A percentile compares a stretch with the other conserved stretches of the same genome.
Conservation (phyloP, 2,329 filamentous ascomycete genomes). For the Sphaerulina musiva region DNA sequence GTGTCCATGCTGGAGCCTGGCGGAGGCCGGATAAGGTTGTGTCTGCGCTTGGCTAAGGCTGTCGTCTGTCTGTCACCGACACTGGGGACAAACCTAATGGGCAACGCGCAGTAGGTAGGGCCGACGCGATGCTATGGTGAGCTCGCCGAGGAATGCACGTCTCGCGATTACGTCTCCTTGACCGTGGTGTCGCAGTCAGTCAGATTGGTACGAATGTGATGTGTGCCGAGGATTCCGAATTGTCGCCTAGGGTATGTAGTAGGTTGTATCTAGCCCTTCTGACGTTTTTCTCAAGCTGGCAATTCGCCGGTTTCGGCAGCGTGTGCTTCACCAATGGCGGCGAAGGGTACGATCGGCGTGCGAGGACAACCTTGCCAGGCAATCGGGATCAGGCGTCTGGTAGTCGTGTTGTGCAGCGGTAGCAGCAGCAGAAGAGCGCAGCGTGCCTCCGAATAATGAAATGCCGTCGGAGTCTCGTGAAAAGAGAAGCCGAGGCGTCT, state of each 20-base stretch:
- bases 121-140: no score
- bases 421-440: neutral
- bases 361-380: constrained; percentile 1
- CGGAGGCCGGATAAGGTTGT: constrained; percentile 3
- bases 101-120: neutral
- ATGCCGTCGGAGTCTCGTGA: neutral
- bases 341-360: neutral
- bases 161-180: no score
- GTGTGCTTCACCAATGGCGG: neutral
- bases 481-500: neutral
- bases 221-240: neutral
- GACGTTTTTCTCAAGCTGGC: neutral
- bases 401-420: neutral
- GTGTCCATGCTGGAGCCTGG: constrained; percentile 9
- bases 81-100: neutral
- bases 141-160: no score
- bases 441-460: neutral
- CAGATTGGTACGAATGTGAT: neutral
- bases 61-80: neutral
- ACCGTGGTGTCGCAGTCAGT: neutral
- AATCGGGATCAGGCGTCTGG: neutral
- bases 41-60: neutral
- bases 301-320: constrained; percentile 1
- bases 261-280: neutral
- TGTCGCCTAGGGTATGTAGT: neutral